These are phyloP conservation scores for Ocimum tenuiflorum DNA, from an alignment of 257 asterid genomes.

Conservation along the genomic window DNA sequence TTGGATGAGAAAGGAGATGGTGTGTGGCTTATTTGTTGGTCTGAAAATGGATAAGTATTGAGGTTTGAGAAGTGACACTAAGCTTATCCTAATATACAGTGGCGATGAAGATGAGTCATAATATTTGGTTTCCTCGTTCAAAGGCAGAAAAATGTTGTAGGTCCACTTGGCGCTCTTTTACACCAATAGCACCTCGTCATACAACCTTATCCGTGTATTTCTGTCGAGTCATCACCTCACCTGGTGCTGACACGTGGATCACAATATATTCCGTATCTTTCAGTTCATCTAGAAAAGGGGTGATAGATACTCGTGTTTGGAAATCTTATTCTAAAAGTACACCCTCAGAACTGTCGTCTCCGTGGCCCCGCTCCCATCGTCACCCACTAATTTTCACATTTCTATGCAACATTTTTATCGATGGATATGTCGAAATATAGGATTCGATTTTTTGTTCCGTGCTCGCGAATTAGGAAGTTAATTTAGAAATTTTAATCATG, in stretches of 20 bases:
- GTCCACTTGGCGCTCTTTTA: constrained; percentile 35
- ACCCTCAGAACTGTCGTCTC: background rate
- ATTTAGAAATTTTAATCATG: no score
- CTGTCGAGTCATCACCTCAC: constrained; percentile 18
- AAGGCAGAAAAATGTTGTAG: constrained; percentile 22
- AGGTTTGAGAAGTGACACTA: constrained; percentile 20
- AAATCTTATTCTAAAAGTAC: constrained; percentile 10
- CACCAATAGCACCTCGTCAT: constrained; percentile 46
- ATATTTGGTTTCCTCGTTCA: constrained; percentile 42
- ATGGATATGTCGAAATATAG: no score
- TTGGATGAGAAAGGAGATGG: no score
- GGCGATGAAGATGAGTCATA: background rate
- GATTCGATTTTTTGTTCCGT: no score
- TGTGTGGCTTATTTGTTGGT: background rate
- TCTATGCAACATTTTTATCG: no score
- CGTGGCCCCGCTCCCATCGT: constrained; percentile 14
- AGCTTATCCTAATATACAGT: constrained; percentile 43
- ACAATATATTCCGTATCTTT: background rate
- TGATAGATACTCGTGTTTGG: background rate
- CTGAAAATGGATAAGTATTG: constrained; percentile 15
- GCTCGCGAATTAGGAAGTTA: no score
- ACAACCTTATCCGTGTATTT: constrained; percentile 29
- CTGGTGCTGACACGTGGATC: constrained; percentile 34
- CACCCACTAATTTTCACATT: background rate
- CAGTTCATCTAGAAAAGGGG: no score